Base-by-base conservation (phyloP, 306 rosid species). In the Purshia tridentata region DNA sequence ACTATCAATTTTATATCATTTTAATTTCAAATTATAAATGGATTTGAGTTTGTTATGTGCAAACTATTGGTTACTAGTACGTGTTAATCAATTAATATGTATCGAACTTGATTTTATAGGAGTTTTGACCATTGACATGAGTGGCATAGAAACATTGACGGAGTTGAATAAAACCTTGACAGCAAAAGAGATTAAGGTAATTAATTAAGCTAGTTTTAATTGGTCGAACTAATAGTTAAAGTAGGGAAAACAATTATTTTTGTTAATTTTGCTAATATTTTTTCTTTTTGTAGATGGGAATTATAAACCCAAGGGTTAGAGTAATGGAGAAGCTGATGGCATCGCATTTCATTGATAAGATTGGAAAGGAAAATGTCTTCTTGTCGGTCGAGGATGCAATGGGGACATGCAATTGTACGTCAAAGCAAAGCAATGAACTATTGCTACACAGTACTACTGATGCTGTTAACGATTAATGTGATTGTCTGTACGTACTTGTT, bases 261-360 rank as follows among this genome's bases (percentile, higher is more conserved):
- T 58, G 4, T 69, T 12, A 16, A 49, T 15, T 41, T 9, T 44
- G 19, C 35, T 44, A 18, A 13, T 23, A 5, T 1, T 52, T 35
- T 6, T 58, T 72, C 56, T 0, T 29, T 29, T 29, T 29, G 35
- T 58, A 93, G 97, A 54, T 85, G 82, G 78, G 67, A 15, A 53
- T 94, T 0, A 81, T 91, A 60, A 94, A 94, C 79, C 99, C 99
- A 20, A 91, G 97, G 64, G 0, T 85, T 5, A 87, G 78, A 59
- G 97, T 94, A 35, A 81, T 89, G 94, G 99, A 94, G 83, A 94
- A 88, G 88, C 72, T 94, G 76, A 42, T 84, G 22, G 45, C 50
- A 39, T 90, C 97, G 0, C 58, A 84, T 11, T 84, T 88, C 77
- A 64, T 88, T 35, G 89, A 87, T 49, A 80, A 69, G 59, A 51